Evolutionary conservation across 225 moss, liverwort and hornwort species (phyloP).

Genomic region (Bryoerythrophyllum caledonicum): DNA sequence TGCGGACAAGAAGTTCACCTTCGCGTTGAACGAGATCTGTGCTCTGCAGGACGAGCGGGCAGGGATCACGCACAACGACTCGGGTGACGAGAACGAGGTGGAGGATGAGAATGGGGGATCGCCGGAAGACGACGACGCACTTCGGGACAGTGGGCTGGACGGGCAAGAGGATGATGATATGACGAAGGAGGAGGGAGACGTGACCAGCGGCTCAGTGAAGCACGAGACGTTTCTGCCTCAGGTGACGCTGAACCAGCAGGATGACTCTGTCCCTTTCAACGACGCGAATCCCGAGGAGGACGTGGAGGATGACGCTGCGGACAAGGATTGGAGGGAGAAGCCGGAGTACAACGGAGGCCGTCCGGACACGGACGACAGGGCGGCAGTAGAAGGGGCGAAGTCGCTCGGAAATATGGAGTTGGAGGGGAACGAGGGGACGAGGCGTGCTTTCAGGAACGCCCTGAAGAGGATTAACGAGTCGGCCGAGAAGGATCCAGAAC

Average conservation of each 20-base stretch:
- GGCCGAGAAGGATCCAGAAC: conserved; percentile 46
- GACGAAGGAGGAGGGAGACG: conserved; percentile 42
- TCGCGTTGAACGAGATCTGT: conserved; percentile 57
- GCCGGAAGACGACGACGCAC: conserved; percentile 36
- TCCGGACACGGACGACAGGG: conserved; percentile 26
- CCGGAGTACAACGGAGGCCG: conserved; percentile 32
- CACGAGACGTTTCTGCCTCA: conserved; percentile 39
- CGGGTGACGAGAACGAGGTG: conserved; percentile 20
- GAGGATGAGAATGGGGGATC: conserved; percentile 21
- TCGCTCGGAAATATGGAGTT: conserved; percentile 39
- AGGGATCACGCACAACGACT: conserved; percentile 30
- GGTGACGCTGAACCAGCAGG: conserved; percentile 67
- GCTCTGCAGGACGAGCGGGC: conserved; percentile 48
- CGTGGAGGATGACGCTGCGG: conserved; percentile 42
- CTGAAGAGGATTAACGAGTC: conserved; percentile 66
- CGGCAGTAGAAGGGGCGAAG: conserved; percentile 17
- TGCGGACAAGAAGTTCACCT: conserved; percentile 43
- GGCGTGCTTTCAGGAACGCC: conserved; percentile 82
- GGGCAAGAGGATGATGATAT: conserved; percentile 40
- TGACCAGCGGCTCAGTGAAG: conserved; percentile 28
- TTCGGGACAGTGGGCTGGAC: conserved; percentile 47
- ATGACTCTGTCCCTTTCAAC: conserved; percentile 54
- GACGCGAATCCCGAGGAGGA: conserved; percentile 53
- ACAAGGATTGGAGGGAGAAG: conserved; percentile 53
- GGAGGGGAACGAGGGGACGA: conserved; percentile 52